phyloP scores from a whole-genome alignment of 148 eudicot species.

The Silene latifolia region DNA sequence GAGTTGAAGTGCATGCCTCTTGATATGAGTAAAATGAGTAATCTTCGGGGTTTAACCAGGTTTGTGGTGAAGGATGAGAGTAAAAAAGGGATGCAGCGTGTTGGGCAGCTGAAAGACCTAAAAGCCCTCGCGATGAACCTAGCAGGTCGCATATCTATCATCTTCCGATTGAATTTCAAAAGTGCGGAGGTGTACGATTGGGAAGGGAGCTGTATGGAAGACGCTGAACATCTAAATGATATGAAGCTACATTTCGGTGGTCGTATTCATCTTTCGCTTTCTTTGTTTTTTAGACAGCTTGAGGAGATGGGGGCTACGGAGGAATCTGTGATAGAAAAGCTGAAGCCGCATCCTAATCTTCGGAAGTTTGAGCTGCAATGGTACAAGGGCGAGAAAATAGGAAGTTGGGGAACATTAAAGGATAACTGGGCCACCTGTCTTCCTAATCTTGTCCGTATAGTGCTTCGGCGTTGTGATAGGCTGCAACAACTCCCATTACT shows the following conservation, averaged over 20 bases:
- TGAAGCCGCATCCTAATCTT: slow-evolving; percentile 20
- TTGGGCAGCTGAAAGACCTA: slow-evolving; percentile 11
- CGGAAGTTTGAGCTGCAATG: neutral
- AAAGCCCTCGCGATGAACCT: slow-evolving; percentile 2
- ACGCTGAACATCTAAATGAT: slow-evolving; percentile 9
- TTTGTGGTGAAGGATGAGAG: slow-evolving; percentile 3
- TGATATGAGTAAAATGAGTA: slow-evolving; percentile 11
- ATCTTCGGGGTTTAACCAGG: neutral
- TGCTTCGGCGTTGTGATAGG: neutral
- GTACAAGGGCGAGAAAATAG: neutral
- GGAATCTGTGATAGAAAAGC: slow-evolving; percentile 17
- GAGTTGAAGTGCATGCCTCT: slow-evolving; percentile 11
- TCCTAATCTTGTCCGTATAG: slow-evolving; percentile 21
- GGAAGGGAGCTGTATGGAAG: slow-evolving; percentile 2
- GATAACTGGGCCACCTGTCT: neutral
- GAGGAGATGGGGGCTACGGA: neutral
- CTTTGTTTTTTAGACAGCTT: neutral
- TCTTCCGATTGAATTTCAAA: neutral
- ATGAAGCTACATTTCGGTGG: neutral
- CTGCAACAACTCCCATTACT: slow-evolving; percentile 5
- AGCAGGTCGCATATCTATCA: neutral
- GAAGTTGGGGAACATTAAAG: slow-evolving; percentile 14
- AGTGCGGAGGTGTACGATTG: neutral
- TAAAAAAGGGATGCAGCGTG: neutral
- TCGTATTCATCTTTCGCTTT: neutral